Conservation (phyloP, 176 grass and related monocot genomes). For the Eragrostis curvula region DNA sequence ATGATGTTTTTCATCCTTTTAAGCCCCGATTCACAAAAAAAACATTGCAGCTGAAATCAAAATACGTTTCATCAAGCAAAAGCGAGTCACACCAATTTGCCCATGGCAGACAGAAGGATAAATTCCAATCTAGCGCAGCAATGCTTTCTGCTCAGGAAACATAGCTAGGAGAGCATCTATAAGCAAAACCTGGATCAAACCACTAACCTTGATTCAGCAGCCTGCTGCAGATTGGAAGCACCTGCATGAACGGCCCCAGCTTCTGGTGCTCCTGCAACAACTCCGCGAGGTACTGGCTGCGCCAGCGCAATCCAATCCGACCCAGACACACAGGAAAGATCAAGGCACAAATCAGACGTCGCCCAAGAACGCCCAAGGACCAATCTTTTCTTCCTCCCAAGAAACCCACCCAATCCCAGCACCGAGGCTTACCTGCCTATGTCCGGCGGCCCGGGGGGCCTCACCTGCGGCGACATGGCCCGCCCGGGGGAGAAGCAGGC, state of each 20-base stretch:
- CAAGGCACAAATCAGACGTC: constrained; percentile 38
- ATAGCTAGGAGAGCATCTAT: background rate
- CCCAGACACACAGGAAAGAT: background rate
- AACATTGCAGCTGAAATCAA: background rate
- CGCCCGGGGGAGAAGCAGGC: constrained; percentile 67
- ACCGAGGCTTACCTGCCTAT: constrained; percentile 51
- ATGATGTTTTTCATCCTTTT: constrained; percentile 19
- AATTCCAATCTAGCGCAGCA: constrained; percentile 29
- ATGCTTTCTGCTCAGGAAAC: constrained; percentile 24
- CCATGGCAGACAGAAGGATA: background rate
- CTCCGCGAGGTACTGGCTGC: constrained; percentile 87
- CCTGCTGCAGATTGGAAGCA: constrained; percentile 86
- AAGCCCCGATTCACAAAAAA: background rate
- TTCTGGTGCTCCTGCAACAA: constrained; percentile 86
- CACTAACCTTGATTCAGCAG: constrained; percentile 73
- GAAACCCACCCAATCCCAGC: constrained; percentile 33
- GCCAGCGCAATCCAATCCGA: constrained; percentile 36
- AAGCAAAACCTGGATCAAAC: background rate
- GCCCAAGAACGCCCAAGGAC: constrained; percentile 1
- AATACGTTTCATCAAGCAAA: constrained; percentile 16
- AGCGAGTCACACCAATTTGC: background rate
- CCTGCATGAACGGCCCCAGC: constrained; percentile 89
- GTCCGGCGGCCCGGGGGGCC: constrained; percentile 50
- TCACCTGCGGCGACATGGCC: constrained; percentile 63
- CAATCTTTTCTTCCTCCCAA: constrained; percentile 26